Evolutionary conservation across 352 stramenopile species (phyloP).

Genomic region (Phytophthora pistaciae): DNA sequence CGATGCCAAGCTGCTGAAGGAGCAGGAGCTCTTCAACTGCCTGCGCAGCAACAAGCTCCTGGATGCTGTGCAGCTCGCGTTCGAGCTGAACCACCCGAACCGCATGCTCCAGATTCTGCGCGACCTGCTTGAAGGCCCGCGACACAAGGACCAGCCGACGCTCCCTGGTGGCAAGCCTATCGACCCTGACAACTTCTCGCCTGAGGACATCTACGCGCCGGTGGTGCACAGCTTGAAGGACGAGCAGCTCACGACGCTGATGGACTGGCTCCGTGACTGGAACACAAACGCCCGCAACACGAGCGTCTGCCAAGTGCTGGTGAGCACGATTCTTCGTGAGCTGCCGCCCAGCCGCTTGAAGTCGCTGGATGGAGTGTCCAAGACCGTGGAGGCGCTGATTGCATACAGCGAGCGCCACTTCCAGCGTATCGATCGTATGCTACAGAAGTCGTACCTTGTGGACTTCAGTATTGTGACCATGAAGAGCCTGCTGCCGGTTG

Average conservation of each 20-base stretch:
- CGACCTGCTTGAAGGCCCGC: conserved; percentile 81
- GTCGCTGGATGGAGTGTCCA: conserved; percentile 69
- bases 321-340: conserved; percentile 91
- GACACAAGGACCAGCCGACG: conserved; percentile 66
- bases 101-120: conserved; percentile 94
- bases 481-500: conserved; percentile 80
- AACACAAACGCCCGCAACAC: conserved; percentile 97
- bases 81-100: conserved; percentile 95
- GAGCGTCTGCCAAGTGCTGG: conserved; percentile 93
- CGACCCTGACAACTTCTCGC: conserved; percentile 65
- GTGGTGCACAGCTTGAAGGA: conserved; percentile 82
- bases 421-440: conserved; percentile 96
- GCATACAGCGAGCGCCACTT: conserved; percentile 98
- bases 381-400: conserved; percentile 94
- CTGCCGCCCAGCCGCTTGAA: conserved; percentile 72
- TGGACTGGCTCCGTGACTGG: conserved; percentile 97
- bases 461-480: conserved; percentile 94
- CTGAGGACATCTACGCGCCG: conserved; percentile 69
- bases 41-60: conserved; percentile 93
- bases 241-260: conserved; percentile 90
- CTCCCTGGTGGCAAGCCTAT: conserved; percentile 44
- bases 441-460: conserved; percentile 97
- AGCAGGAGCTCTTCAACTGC: conserved; percentile 96
- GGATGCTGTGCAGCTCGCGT: conserved; percentile 85
- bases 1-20: conserved; percentile 94